Evolutionary conservation across 306 rosid genomes (phyloP).

Genomic region (Amphicarpaea edgeworthii): DNA sequence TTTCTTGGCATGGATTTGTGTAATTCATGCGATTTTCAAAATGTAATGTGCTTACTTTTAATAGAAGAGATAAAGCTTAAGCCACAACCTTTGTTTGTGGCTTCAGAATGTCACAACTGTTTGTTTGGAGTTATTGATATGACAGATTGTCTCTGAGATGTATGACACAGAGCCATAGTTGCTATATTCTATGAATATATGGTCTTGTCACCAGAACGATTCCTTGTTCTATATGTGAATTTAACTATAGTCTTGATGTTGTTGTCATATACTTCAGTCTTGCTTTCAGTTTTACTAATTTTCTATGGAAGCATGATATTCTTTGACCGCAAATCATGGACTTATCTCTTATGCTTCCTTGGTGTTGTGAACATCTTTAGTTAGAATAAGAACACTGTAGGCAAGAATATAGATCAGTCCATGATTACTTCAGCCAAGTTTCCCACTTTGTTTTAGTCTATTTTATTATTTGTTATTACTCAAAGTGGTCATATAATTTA

Average conservation of each 20-base stretch:
- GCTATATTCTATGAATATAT: constrained; percentile 3
- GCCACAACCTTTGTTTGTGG: constrained; percentile 1
- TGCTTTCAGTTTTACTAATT: constrained; percentile 27
- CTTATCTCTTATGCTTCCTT: constrained; percentile 11
- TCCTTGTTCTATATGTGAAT: constrained; percentile 23
- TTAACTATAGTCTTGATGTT: constrained; percentile 14
- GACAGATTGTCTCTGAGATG: not conserved
- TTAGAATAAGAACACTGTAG: not conserved
- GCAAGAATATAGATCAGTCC: constrained; percentile 5
- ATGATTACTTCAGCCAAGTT: not conserved
- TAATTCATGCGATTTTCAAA: constrained; percentile 1
- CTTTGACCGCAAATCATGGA: constrained; percentile 22
- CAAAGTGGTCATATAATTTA: constrained; percentile 6
- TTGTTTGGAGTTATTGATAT: constrained; percentile 25
- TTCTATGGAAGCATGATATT: constrained; percentile 7
- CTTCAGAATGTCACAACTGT: constrained; percentile 35
- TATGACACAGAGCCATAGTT: not conserved
- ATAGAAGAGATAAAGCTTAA: not conserved
- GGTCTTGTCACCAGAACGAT: not conserved
- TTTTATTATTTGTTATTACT: constrained; percentile 1
- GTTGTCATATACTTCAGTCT: constrained; percentile 5
- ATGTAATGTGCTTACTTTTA: constrained; percentile 1
- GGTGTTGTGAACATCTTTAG: not conserved
- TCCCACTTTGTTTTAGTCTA: not conserved
- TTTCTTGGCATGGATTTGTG: constrained; percentile 2